Base-by-base conservation (phyloP, 495 filamentous ascomycete species). In the Elasticomyces elasticus region DNA sequence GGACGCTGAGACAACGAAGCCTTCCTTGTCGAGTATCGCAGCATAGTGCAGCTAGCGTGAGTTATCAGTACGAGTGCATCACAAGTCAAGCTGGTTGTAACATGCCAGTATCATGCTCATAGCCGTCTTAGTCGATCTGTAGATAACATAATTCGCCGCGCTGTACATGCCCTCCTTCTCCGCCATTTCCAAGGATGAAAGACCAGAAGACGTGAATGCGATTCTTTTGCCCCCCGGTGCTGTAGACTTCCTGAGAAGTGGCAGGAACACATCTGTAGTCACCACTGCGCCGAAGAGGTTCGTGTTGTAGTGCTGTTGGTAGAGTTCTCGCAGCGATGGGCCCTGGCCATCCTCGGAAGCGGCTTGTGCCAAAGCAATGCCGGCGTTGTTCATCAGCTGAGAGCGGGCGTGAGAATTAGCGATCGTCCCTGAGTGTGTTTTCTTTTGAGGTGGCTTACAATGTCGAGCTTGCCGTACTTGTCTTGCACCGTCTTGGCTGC, bases 41-140 rank as follows among this genome's bases (percentile, higher is more conserved):
- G 47, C 47, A 27, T 60, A 60, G 42, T 52, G 35, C 35, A 33
- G 30, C 30, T n/a, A 15, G 35, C 13, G 35, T 40, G 13, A 40
- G 35, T 17, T 17, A 13, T 40, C 35, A 15, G 19, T 5, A 5
- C 4, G 19, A 33, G 15, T 7, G 35, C 35, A 5, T 40, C 19
- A 12, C 19, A 12, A 13, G 35, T 40, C 35, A 13, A n/a, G 35
- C 7, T 33, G 7, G 30, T n/a, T n/a, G 30, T 7, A 15, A 33
- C 30, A 33, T 6, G 48, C 11, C 58, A 56, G 52, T 5, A 56
- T 41, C 72, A 73, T 73, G 42, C 73, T 70, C 47, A 74, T 9
- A 13, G 72, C 72, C 17, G 71, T 69, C 60, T 75, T 75, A 55
- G 69, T 72, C 28, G 62, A 59, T 1, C 71, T 63, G 46, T 74